Percentiles rank a stretch among this genome's conserved stretches.
Evolutionary conservation across 306 rosid genomes (phyloP).

Genomic region (Lagenaria siceraria): DNA sequence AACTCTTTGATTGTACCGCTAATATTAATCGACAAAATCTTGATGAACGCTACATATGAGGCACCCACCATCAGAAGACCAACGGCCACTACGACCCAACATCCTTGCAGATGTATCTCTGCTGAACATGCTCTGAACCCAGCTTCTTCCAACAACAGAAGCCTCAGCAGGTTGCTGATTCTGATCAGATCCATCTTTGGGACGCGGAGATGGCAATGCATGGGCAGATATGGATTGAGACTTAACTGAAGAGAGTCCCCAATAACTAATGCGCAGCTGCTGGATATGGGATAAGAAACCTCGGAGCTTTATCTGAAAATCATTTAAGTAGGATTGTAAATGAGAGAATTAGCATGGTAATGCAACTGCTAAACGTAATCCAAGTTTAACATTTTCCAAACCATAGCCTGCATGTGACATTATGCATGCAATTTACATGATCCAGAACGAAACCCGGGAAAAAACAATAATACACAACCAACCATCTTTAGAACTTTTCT

Average conservation of each 20-base stretch:
- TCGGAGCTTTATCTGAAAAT: slow-evolving; percentile 79
- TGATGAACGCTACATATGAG: slow-evolving; percentile 29
- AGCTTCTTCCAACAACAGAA: slow-evolving; percentile 82
- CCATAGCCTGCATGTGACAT: neutral
- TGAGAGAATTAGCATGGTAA: slow-evolving; percentile 1
- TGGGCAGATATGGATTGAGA: slow-evolving; percentile 49
- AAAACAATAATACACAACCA: neutral
- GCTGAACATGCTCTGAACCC: slow-evolving; percentile 99
- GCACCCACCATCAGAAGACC: slow-evolving; percentile 71
- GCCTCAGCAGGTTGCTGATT: slow-evolving; percentile 86
- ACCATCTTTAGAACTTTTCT: neutral
- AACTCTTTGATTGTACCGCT: neutral
- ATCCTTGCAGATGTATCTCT: slow-evolving; percentile 60
- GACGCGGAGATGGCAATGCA: slow-evolving; percentile 72
- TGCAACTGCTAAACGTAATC: slow-evolving; percentile 11
- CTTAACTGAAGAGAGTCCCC: slow-evolving; percentile 72
- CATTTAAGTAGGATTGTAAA: slow-evolving; percentile 10
- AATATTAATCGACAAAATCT: slow-evolving; percentile 7
- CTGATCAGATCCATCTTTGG: slow-evolving; percentile 59
- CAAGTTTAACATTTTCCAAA: neutral
- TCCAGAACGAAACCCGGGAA: neutral
- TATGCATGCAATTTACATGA: neutral
- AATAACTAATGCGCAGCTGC: slow-evolving; percentile 65
- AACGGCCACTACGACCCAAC: slow-evolving; percentile 70
- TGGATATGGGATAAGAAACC: slow-evolving; percentile 83